These are phyloP conservation scores for Globisporangium polare DNA, from an alignment of 352 stramenopile species.

Conservation along the genomic window DNA sequence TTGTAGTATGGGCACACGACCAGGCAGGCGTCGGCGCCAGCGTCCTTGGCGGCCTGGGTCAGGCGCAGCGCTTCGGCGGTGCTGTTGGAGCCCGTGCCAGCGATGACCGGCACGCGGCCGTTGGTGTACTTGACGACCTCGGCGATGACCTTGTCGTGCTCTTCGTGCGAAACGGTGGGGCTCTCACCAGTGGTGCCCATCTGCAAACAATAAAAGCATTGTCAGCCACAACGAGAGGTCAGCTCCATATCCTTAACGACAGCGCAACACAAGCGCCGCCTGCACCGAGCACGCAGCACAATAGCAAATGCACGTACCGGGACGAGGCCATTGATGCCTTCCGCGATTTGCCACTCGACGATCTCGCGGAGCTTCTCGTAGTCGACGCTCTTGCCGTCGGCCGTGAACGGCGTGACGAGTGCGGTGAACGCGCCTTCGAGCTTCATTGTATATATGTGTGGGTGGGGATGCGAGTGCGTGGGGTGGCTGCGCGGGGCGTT, in stretches of 20 bases:
- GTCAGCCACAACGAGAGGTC: background rate
- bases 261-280: background rate
- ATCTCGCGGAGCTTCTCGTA: conserved; percentile 90
- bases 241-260: background rate
- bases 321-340: conserved; percentile 95
- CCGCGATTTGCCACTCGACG: conserved; percentile 90
- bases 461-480: background rate
- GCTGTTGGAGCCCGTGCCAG: conserved; percentile 95
- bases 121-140: conserved; percentile 82
- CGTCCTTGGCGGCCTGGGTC: conserved; percentile 87
- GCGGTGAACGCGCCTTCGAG: conserved; percentile 88
- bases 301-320: conserved; percentile 52
- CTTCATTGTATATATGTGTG: conserved; percentile 9
- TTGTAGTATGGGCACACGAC: conserved; percentile 99
- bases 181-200: conserved; percentile 98
- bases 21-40: conserved; percentile 92
- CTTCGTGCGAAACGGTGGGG: conserved; percentile 91
- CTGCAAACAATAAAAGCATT: conserved; percentile 18
- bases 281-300: background rate
- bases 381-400: conserved; percentile 90
- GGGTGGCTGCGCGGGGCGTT: conserved; percentile 3
- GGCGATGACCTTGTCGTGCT: conserved; percentile 94
- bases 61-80: conserved; percentile 83
- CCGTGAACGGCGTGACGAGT: conserved; percentile 95
- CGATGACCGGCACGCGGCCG: conserved; percentile 91